Evolutionary conservation across 768 basidiomycete genomes (phyloP), one percentile per base, ranked within the genome.

Genomic region (Agrocybe praecox): DNA sequence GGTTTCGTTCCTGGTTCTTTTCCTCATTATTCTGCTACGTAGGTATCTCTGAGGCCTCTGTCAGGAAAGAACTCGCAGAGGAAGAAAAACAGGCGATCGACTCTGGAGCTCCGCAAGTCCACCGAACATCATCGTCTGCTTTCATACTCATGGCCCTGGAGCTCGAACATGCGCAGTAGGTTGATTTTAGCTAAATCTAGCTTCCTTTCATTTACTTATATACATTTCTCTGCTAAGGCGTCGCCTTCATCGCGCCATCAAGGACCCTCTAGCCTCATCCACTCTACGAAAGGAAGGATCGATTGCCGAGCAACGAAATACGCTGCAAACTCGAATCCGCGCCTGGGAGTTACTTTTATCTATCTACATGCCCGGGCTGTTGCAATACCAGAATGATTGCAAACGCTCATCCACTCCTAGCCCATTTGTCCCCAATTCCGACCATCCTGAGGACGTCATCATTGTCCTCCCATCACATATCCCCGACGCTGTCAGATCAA

Each of bases 281-380:
- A n/a, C n/a, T n/a, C n/a, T n/a, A n/a, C n/a, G 17, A 1, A 64
- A 56, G 56, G 56, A 55, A 42, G 49, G 42, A 12, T 4, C 5
- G 5, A 29, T 40, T 3, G 36, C 14, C 14, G 36, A 40, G 12
- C 36, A 40, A 12, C 36, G 36, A 6, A 6, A 14, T 4, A 40
- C 14, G 5, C 14, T 40, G n/a, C 5, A 12, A 6, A 15, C 36
- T n/a, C n/a, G 36, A 6, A 40, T 40, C n/a, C 5, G 14, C 6
- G 36, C n/a, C 3, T 40, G 36, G 36, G 36, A 40, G 12, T 12
- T 15, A 4, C 5, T 63, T 4, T 2, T 23, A 9, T 22, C 55
- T 4, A 21, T 63, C 1, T 63, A 63, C 40, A 58, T 63, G 50
- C 62, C 59, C 0, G 59, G 61, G 1, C 46, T 62, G 11, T 46